These are phyloP conservation scores for Viola odorata DNA, from an alignment of 345 rosid genomes.

Conservation along the genomic window DNA sequence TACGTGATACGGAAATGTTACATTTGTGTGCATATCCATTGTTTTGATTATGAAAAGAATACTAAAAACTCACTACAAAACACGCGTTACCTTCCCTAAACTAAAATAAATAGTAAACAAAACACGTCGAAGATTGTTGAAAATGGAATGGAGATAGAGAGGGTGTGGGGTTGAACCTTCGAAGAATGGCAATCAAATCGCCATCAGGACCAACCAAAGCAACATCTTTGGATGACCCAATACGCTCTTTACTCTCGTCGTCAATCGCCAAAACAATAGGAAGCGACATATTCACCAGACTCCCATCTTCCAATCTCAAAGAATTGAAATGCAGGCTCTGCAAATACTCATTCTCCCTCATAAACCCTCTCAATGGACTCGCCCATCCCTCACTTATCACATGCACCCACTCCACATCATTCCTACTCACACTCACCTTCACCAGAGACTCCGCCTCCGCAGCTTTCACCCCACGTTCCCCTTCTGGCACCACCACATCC, in stretches of 20 bases:
- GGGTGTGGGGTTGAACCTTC: conserved; percentile 35
- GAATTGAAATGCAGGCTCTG: conserved; percentile 90
- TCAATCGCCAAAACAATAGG: conserved; percentile 93
- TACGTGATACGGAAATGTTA: too few relatives aligned
- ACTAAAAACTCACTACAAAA: too few relatives aligned
- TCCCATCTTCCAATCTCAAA: conserved; percentile 51
- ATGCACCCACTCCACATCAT: conserved; percentile 93
- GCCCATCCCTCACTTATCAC: conserved; percentile 97
- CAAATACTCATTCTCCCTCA: conserved; percentile 86
- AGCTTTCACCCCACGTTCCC: conserved; percentile 40
- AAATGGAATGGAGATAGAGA: too few relatives aligned
- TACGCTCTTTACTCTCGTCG: conserved; percentile 59
- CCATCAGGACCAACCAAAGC: conserved; percentile 58
- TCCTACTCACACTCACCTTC: conserved; percentile 53
- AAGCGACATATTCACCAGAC: conserved; percentile 79
- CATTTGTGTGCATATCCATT: too few relatives aligned
- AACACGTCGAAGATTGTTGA: too few relatives aligned
- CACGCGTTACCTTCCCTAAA: too few relatives aligned
- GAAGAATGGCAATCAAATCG: conserved; percentile 58
- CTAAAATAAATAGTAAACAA: too few relatives aligned
- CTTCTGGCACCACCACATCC: conserved; percentile 61
- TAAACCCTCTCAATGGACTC: conserved; percentile 86
- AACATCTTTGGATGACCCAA: conserved; percentile 54
- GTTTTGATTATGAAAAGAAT: too few relatives aligned
- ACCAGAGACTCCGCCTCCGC: conserved; percentile 62